A percentile compares a stretch with the other conserved stretches of the same genome.
Conservation (phyloP, 306 rosid genomes). For the Purshia tridentata region DNA sequence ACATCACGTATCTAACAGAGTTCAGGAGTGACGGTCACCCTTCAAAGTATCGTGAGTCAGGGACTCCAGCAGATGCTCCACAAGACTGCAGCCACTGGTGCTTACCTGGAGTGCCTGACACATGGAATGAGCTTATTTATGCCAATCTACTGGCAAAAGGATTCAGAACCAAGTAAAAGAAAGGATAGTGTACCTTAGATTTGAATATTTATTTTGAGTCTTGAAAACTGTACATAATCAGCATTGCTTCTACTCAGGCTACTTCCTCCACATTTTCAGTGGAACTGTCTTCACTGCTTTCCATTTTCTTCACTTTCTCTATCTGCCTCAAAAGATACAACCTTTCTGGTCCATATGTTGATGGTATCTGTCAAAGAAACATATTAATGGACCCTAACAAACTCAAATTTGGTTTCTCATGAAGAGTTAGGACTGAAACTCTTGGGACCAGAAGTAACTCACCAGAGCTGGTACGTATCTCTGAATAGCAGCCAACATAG, state of each 20-base stretch:
- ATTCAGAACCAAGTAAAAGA: conserved; percentile 41
- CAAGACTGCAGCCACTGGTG: conserved; percentile 99
- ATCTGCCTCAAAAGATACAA: conserved; percentile 91
- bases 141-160: conserved; percentile 57
- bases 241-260: conserved; percentile 43
- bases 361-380: conserved; percentile 72
- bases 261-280: conserved; percentile 56
- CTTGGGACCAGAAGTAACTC: conserved; percentile 24
- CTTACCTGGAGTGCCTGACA: conserved; percentile 95
- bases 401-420: not conserved
- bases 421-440: conserved; percentile 9
- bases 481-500: conserved; percentile 97
- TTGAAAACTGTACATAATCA: conserved; percentile 44
- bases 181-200: conserved; percentile 25
- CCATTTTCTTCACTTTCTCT: conserved; percentile 86
- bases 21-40: conserved; percentile 90
- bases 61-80: conserved; percentile 71
- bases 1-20: conserved; percentile 83
- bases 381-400: not conserved
- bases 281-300: conserved; percentile 42
- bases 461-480: conserved; percentile 96
- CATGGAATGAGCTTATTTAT: conserved; percentile 87
- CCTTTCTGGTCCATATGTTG: conserved; percentile 93
- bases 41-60: conserved; percentile 77
- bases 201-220: conserved; percentile 30